These are phyloP conservation scores for Pseudocercospora cruenta DNA, from an alignment of 2,329 filamentous ascomycete species.

Conservation along the genomic window DNA sequence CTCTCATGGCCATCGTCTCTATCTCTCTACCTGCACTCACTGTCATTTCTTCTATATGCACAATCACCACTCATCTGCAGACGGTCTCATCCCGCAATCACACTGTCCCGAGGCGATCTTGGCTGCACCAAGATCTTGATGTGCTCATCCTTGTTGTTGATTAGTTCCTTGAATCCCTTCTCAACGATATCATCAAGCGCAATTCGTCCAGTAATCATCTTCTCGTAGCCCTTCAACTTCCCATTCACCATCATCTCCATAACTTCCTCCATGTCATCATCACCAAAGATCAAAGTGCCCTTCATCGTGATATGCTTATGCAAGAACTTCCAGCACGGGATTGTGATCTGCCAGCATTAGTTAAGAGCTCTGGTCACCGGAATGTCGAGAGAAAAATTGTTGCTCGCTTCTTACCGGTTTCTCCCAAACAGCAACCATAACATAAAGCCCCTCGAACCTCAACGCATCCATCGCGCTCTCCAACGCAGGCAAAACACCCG, in stretches of 20 bases:
- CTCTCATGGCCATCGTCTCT: neutral
- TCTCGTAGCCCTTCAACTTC: conserved; percentile 21
- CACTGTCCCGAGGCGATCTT: neutral
- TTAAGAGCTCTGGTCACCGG: no score
- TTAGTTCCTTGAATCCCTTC: conserved; percentile 23
- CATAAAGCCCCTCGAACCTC: conserved; percentile 24
- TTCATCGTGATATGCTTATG: conserved; percentile 28
- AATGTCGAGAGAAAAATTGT: no score
- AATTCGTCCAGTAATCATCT: conserved; percentile 25
- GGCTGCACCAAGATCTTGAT: conserved; percentile 27
- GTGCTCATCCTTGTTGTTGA: conserved; percentile 23
- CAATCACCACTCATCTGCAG: no score
- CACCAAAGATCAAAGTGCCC: conserved; percentile 23
- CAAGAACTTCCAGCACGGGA: conserved; percentile 23
- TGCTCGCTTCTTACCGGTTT: no score
- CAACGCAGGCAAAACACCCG: conserved; percentile 24
- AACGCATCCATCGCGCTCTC: conserved; percentile 28
- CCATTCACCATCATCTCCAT: conserved; percentile 23
- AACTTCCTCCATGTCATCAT: conserved; percentile 22
- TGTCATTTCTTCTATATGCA: no score
- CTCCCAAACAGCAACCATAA: conserved; percentile 33
- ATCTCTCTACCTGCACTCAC: neutral
- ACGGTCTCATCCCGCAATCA: neutral
- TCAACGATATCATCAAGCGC: conserved; percentile 20
- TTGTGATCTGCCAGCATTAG: no score